Percentiles rank a stretch among this genome's conserved stretches.
These are phyloP conservation scores for Dendrocalamus sinicus DNA, from an alignment of 176 grass and related monocot species.

Conservation along the genomic window DNA sequence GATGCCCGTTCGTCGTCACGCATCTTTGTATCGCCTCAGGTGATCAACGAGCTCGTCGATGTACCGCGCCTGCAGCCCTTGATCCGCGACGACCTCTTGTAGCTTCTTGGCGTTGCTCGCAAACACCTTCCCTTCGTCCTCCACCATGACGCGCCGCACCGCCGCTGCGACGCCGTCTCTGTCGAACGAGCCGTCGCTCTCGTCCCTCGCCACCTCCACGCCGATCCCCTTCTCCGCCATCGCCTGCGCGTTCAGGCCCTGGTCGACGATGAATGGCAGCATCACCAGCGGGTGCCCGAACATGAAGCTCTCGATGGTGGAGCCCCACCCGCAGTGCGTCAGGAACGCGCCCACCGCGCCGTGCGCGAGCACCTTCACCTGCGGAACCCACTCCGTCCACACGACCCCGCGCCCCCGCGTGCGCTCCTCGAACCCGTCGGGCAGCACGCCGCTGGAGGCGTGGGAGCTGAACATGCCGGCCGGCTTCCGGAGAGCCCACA, in stretches of 20 bases:
- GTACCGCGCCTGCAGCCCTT: slow-evolving; percentile 31
- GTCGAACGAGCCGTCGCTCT: slow-evolving; percentile 42
- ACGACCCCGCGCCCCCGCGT: slow-evolving; percentile 5
- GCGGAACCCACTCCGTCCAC: slow-evolving; percentile 49
- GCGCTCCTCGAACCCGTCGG: slow-evolving; percentile 45
- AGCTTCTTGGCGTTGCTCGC: slow-evolving; percentile 31
- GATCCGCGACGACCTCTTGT: slow-evolving; percentile 6
- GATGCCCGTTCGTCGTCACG: not conserved
- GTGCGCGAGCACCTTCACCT: slow-evolving; percentile 49
- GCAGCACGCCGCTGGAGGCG: not conserved
- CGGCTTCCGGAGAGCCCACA: slow-evolving; percentile 60
- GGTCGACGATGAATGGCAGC: slow-evolving; percentile 54
- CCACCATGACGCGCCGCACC: slow-evolving; percentile 46
- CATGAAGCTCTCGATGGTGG: slow-evolving; percentile 57
- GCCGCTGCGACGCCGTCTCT: slow-evolving; percentile 32
- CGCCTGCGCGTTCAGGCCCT: slow-evolving; percentile 39
- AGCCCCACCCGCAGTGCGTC: slow-evolving; percentile 79
- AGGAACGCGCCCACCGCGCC: slow-evolving; percentile 53
- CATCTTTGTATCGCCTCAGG: slow-evolving; percentile 2
- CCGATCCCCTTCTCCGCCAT: slow-evolving; percentile 47
- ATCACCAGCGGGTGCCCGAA: slow-evolving; percentile 62
- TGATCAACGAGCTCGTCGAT: slow-evolving; percentile 47
- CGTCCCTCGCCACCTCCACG: slow-evolving; percentile 46
- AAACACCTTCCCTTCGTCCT: slow-evolving; percentile 51
- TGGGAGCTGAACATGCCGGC: not conserved